Evolutionary conservation across 768 basidiomycete species (phyloP).

Genomic region (Leccinum fibrillosum): DNA sequence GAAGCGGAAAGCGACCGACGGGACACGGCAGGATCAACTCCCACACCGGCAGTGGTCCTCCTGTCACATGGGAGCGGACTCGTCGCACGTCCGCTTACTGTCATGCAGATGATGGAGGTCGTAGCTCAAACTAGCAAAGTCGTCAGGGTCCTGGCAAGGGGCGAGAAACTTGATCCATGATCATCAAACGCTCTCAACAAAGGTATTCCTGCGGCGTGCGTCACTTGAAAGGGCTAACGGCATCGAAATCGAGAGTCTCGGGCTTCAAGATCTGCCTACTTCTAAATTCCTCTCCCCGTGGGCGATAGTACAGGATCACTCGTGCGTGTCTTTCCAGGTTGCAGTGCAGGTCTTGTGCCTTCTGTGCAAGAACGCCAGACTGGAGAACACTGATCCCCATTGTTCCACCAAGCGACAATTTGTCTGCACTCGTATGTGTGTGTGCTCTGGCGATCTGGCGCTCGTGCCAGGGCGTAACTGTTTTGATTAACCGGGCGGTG

Average conservation of each 20-base stretch:
- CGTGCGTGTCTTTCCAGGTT: conserved; percentile 23
- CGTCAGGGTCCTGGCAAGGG: conserved; percentile 76
- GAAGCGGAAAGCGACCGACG: conserved; percentile 24
- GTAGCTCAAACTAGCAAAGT: conserved; percentile 71
- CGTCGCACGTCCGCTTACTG: conserved; percentile 75
- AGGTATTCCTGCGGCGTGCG: conserved; percentile 8
- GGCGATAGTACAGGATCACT: conserved; percentile 18
- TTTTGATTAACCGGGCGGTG: conserved; percentile 18
- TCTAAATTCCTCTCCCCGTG: conserved; percentile 11
- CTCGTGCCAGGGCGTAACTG: conserved; percentile 16
- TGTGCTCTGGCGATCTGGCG: conserved; percentile 16
- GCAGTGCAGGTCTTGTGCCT: conserved; percentile 15
- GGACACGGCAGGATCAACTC: conserved; percentile 31
- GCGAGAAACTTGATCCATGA: conserved; percentile 72
- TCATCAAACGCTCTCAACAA: background rate
- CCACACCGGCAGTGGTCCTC: conserved; percentile 14
- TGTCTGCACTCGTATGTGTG: conserved; percentile 19
- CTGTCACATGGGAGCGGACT: conserved; percentile 36
- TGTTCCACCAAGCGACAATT: conserved; percentile 21
- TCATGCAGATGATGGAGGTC: conserved; percentile 50
- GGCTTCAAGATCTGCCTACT: conserved; percentile 18
- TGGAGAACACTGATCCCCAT: conserved; percentile 15
- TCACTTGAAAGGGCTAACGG: background rate
- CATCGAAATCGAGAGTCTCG: conserved; percentile 14
- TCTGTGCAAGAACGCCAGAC: conserved; percentile 14